phyloP scores from a whole-genome alignment of 2,329 filamentous ascomycete species.

The Alternaria hordeiaustralica region DNA sequence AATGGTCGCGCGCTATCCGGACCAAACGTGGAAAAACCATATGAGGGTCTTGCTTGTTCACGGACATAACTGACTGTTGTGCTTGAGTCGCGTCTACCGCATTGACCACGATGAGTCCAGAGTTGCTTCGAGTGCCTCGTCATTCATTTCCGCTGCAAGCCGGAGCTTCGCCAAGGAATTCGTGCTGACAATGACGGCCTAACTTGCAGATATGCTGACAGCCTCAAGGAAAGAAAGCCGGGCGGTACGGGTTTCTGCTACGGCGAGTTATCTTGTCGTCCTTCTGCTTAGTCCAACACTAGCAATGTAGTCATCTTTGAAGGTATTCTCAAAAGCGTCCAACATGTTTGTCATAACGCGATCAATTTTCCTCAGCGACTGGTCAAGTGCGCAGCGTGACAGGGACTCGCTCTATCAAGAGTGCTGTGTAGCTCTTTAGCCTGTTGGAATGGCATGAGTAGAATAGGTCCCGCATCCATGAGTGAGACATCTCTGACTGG shows the following conservation, averaged over 20 bases:
- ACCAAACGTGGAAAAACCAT: slow-evolving; percentile 19
- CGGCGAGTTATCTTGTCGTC: background rate
- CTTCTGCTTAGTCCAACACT: background rate
- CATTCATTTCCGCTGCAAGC: slow-evolving; percentile 24
- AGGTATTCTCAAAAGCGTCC: background rate
- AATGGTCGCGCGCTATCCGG: slow-evolving; percentile 18
- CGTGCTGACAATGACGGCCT: slow-evolving; percentile 1
- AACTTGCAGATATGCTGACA: background rate
- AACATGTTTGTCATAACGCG: background rate
- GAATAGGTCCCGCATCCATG: background rate
- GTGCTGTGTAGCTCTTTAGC: background rate
- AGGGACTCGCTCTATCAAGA: background rate
- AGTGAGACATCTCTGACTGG: background rate
- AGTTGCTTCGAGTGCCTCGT: background rate
- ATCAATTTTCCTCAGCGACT: background rate
- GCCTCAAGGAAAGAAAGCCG: background rate
- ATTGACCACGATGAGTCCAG: slow-evolving; percentile 15
- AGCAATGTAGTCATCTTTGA: background rate
- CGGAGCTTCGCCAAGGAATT: slow-evolving; percentile 17
- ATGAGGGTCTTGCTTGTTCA: background rate
- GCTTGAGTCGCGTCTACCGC: slow-evolving; percentile 4
- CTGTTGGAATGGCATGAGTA: background rate
- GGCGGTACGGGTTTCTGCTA: background rate
- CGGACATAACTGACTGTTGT: slow-evolving; percentile 6
- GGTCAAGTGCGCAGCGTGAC: background rate